phyloP scores from a whole-genome alignment of 768 basidiomycete genomes.

The Lentinula aciculospora region DNA sequence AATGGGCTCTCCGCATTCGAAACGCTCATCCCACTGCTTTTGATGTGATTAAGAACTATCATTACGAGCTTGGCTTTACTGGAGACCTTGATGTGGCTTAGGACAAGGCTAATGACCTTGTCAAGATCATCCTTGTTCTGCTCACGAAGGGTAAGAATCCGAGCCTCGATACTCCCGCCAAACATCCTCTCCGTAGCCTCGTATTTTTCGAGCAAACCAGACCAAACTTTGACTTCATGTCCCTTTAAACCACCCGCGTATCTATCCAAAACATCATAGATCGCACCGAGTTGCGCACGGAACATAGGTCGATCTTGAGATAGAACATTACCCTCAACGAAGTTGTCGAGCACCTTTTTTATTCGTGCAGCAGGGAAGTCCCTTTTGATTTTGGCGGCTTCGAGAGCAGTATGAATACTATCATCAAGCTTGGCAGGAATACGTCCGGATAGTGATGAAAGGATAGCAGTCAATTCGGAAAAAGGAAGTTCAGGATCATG shows the following conservation, averaged over 20 bases:
- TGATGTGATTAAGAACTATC: conserved; percentile 85
- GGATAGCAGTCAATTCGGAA: conserved; percentile 75
- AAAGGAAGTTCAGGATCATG: conserved; percentile 86
- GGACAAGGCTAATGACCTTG: conserved; percentile 76
- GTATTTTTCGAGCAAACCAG: conserved; percentile 72
- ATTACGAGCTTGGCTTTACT: conserved; percentile 88
- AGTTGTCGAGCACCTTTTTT: conserved; percentile 83
- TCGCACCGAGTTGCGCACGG: conserved; percentile 58
- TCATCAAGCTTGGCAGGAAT: conserved; percentile 92
- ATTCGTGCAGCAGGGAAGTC: conserved; percentile 91
- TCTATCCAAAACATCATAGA: conserved; percentile 73
- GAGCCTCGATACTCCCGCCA: conserved; percentile 89
- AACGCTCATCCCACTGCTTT: conserved; percentile 69
- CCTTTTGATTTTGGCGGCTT: conserved; percentile 63
- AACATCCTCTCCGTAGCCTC: conserved; percentile 88
- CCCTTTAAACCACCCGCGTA: conserved; percentile 81
- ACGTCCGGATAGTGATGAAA: conserved; percentile 87
- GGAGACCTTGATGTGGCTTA: conserved; percentile 94
- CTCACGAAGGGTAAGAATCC: conserved; percentile 85
- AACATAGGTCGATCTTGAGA: conserved; percentile 80
- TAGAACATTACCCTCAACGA: conserved; percentile 73
- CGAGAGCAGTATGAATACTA: conserved; percentile 71
- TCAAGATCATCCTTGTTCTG: conserved; percentile 91
- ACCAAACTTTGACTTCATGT: conserved; percentile 78
- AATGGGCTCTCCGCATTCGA: conserved; percentile 70